Evolutionary conservation across 768 basidiomycete species (phyloP), one percentile per base, ranked within the genome.

Genomic region (Termitomyces bulborhizus): DNA sequence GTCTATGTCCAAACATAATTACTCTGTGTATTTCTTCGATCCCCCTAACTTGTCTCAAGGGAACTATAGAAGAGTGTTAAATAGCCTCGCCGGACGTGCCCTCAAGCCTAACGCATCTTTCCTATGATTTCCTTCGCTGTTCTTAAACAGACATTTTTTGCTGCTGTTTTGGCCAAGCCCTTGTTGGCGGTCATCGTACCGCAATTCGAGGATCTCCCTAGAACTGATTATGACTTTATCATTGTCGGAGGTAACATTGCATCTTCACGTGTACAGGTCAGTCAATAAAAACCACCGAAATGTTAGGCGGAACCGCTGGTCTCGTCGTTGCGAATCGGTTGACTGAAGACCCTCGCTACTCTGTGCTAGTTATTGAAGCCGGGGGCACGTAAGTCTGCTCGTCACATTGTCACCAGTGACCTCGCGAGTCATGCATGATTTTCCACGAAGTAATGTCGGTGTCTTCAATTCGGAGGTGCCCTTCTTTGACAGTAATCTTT

Each of bases 181-280:
- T 53, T 54, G 15, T 44, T 52, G 26, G 59, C 48, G 15, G 53
- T 29, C 4, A 51, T 62, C 6, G 53, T 60, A 3, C 18, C 56
- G 27, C 39, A 46, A 6, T 31, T 50, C 6, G 46, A n/a, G n/a
- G 62, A 61, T 46, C 56, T 63, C 47, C 39, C 47, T 12, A 42
- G 40, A 32, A 37, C 36, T 15, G 27, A 52, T 26, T 67, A 62
- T 57, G 66, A 67, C 47, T 67, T 63, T 44, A 56, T 67, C 12
- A 50, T 67, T n/a, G 53, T 65, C n/a, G 66, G 66, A 59, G 64
- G 66, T 65, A 39, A 46, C 50, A 1, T 26, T 21, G 32, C 24
- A 7, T 27, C n/a, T 15, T 32, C 37, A 29, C 11, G 42, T 55
- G 42, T 29, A 49, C 34, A n/a, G 36, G 15, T 21, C 21, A 21